A percentile compares a stretch with the other conserved stretches of the same genome.
Evolutionary conservation across 1,139 yeast genomes (phyloP).

Genomic region (Scheffersomyces cryptocercus): DNA sequence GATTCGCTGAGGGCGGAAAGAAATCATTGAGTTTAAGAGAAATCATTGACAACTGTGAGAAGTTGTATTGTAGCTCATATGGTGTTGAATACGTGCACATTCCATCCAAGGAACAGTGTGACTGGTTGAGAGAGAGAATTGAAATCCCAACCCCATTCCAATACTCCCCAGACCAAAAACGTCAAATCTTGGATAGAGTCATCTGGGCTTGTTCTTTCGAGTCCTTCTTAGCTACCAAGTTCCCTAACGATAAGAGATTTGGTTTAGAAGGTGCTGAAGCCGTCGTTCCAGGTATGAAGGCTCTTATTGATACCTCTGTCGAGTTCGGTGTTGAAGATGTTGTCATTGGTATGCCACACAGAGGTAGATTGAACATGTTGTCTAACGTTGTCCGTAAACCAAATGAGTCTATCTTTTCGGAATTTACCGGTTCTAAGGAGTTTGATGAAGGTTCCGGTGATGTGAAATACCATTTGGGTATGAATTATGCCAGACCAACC

Average conservation of each 20-base stretch:
- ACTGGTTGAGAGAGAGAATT: conserved; percentile 96
- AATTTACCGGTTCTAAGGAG: conserved; percentile 87
- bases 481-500: conserved; percentile 98
- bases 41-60: conserved; percentile 75
- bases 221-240: conserved; percentile 86
- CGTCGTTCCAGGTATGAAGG: conserved; percentile 95
- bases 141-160: conserved; percentile 89
- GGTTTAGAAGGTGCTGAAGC: conserved; percentile 99
- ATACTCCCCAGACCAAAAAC: conserved; percentile 85
- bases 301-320: conserved; percentile 90
- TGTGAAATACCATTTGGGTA: conserved; percentile 98
- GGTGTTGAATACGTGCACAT: conserved; percentile 97
- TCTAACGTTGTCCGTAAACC: conserved; percentile 98
- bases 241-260: conserved; percentile 97
- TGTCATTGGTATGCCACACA: conserved; percentile 99
- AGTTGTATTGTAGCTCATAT: conserved; percentile 81
- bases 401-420: conserved; percentile 95
- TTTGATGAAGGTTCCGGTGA: conserved; percentile 96
- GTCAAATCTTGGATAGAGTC: conserved; percentile 93
- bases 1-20: conserved; percentile 73
- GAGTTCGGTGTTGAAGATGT: conserved; percentile 93
- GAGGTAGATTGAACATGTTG: conserved; percentile 97
- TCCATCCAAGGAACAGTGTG: conserved; percentile 93
- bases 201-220: conserved; percentile 97
- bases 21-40: conserved; percentile 73